Evolutionary conservation across 805 yeast species (phyloP), one percentile per base, ranked within the genome.

Genomic region (Cyberlindnera veronae): DNA sequence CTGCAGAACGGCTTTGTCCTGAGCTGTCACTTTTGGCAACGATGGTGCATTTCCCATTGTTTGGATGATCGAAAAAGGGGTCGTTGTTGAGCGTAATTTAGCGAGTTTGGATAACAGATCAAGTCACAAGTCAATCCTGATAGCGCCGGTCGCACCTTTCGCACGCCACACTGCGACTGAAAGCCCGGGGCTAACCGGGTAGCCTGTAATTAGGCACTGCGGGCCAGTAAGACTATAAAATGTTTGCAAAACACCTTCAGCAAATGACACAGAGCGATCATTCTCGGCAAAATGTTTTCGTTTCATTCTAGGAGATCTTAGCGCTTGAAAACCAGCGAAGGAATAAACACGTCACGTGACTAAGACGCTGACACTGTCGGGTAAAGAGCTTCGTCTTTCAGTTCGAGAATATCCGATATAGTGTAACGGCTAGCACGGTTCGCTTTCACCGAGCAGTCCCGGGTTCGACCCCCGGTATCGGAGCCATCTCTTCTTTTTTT

Each of bases 391-490:
- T 6, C 28, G 28, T 6, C 14, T 24, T 24, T 24, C n/a, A 8
- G 28, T 27, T 23, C 6, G 6, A 5, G 17, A 35, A 36, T 36
- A 29, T 77, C 83, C 84, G 84, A 77, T 78, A 73, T 79, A 76
- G 84, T 79, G 84, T 79, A 79, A 77, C 82, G 84, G 84, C 79
- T 77, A 79, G 77, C 83, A 79, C 79, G 81, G 82, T 76, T 76
- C 83, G 82, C 84, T 79, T 78, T 79, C 84, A 79, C 84, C 83
- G 84, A 76, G 84, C 81, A 79, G 67, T 72, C 78, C 81, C 82
- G 85, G 84, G 85, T 79, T 79, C 85, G 84, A 79, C 84, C 78
- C 85, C 85, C 85, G 82, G 86, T 72, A 77, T 77, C 84, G 85
- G 85, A 79, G 74, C 44, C 44, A 46, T 43, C 45, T 53, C 55